Evolutionary conservation across 2,329 filamentous ascomycete species (phyloP).

Genomic region (Orbilia oligospora): DNA sequence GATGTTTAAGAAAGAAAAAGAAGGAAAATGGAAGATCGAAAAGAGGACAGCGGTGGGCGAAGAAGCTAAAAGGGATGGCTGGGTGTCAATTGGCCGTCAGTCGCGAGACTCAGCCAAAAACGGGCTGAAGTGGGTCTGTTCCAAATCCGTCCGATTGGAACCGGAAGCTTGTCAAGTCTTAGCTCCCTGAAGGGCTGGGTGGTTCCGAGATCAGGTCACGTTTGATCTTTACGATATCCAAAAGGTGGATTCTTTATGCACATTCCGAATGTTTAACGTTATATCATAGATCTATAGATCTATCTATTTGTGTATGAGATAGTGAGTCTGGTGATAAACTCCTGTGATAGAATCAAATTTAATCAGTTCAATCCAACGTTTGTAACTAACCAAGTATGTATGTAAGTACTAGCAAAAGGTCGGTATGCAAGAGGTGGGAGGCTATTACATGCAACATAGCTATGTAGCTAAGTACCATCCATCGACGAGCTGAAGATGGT

Average conservation of each 20-base stretch:
- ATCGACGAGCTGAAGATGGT: background rate
- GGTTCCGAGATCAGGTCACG: constrained; percentile 27
- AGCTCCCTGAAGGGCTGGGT: constrained; percentile 22
- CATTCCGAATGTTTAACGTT: background rate
- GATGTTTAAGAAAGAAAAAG: constrained; percentile 16
- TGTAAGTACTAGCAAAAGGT: too few species aligned
- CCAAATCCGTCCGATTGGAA: constrained; percentile 28
- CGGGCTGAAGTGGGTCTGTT: constrained; percentile 19
- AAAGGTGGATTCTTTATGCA: constrained; percentile 3
- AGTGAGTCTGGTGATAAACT: background rate
- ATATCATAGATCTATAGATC: background rate
- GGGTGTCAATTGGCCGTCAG: constrained; percentile 33
- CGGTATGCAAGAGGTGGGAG: too few species aligned
- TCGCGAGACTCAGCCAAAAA: constrained; percentile 27
- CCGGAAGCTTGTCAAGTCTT: constrained; percentile 28
- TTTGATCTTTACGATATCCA: constrained; percentile 2
- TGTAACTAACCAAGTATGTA: too few species aligned
- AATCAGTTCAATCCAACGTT: too few species aligned
- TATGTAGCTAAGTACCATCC: background rate
- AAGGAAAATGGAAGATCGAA: constrained; percentile 12
- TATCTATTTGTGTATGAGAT: background rate
- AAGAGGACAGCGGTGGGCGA: constrained; percentile 18
- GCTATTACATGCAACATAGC: too few species aligned
- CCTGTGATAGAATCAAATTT: background rate
- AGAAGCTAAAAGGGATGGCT: constrained; percentile 34